A percentile compares a stretch with the other conserved stretches of the same genome.
Conservation (phyloP, 176 grass and related monocot genomes). For the Bolboschoenus planiculmis region DNA sequence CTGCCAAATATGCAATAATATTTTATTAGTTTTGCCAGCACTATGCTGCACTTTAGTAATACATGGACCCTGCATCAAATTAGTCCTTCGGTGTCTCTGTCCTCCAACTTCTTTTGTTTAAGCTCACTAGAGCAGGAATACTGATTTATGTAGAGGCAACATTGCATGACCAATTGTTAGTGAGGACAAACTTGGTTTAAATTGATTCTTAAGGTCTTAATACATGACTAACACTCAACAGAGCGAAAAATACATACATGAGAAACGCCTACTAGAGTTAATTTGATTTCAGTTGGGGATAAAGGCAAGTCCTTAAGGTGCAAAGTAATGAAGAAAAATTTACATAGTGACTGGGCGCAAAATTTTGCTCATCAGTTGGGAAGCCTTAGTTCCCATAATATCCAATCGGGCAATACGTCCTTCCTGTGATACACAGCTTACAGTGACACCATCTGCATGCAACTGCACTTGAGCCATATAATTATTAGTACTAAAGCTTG, state of each 20-base stretch:
- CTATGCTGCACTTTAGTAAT: neutral
- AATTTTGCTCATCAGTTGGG: slow-evolving; percentile 45
- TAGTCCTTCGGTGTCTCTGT: neutral
- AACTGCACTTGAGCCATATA: neutral
- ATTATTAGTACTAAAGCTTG: neutral
- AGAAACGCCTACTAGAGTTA: neutral
- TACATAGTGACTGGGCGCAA: slow-evolving; percentile 47
- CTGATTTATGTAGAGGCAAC: neutral
- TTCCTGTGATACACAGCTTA: slow-evolving; percentile 49
- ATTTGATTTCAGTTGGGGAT: neutral
- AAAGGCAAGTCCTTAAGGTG: no score
- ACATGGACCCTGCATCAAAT: neutral
- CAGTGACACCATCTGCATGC: neutral
- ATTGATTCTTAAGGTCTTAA: neutral
- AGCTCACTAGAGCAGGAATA: neutral
- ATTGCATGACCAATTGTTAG: neutral
- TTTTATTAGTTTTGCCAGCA: neutral
- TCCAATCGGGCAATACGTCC: slow-evolving; percentile 72
- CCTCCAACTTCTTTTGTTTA: neutral
- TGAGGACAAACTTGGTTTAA: neutral
- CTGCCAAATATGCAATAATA: slow-evolving; percentile 24
- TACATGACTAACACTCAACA: neutral
- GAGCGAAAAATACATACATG: neutral
- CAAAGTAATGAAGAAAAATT: slow-evolving; percentile 6
- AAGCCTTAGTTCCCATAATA: slow-evolving; percentile 64